Evolutionary conservation across 1,284 basidiomycete genomes (phyloP), one percentile per base, ranked within the genome.

Genomic region (Meira nashicola): DNA sequence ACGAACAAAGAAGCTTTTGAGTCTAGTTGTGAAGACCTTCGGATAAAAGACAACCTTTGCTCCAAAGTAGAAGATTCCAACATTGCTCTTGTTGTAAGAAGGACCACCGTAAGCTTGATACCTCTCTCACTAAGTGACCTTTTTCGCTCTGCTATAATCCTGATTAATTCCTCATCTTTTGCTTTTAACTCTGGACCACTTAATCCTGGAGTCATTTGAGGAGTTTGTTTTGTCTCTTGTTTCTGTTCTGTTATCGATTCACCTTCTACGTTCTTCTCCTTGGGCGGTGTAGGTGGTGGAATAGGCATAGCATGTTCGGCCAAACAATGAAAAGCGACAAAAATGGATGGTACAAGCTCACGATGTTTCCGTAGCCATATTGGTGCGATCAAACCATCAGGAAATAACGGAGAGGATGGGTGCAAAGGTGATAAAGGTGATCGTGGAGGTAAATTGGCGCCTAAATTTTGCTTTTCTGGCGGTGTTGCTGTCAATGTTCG

Each of bases 321-420:
- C 60, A 97, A 82, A 52, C 88, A 85, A 62, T 89, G 81, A 77
- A 96, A 94, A 51, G 93, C 82, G 5, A 97, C 89, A 78, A 96
- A 95, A 0, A 96, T 91, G 15, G 89, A 87, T 0, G 94, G 93
- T 0, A 97, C 81, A 38, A 94, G 85, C 8, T 90, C 86, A 0
- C 90, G 89, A 73, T 97, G 93, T 79, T 96, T 98, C 49, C 92
- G 84, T 15, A 96, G 86, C 94, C 94, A 98, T 70, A 97, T 90
- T 0, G 93, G 94, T 1, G 93, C 91, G 59, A 98, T 90, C 51
- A 98, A 81, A 0, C 94, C 94, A 77, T 98, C 94, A 0, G 94
- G 94, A 77, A 90, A 85, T 14, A 95, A 82, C 0, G 94, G 93
- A 0, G 91, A 93, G 1, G 87, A 84, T 0, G 89, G 87, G 0